phyloP scores from a whole-genome alignment of 2,329 filamentous ascomycete genomes.

The Cercospora sp. region DNA sequence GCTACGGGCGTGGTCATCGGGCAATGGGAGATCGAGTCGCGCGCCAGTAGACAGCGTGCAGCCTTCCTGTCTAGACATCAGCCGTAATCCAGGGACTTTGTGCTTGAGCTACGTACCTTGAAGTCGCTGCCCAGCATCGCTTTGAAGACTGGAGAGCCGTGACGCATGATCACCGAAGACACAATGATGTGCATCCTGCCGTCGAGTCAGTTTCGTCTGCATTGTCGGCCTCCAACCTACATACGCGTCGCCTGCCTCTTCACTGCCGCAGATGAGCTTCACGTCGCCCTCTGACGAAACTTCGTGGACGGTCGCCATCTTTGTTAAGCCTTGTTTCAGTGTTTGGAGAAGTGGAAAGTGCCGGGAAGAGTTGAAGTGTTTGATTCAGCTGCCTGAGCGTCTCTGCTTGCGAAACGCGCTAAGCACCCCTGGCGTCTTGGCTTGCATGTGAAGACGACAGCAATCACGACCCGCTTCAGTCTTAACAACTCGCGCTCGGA shows the following conservation, averaged over 20 bases:
- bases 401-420: neutral
- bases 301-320: neutral
- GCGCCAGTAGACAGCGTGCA: neutral
- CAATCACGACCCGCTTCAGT: neutral
- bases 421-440: neutral
- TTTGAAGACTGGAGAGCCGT: constrained; percentile 22
- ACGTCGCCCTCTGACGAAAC: constrained; percentile 44
- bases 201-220: neutral
- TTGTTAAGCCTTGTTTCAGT: neutral
- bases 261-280: constrained; percentile 1
- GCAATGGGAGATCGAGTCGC: neutral
- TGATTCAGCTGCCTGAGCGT: neutral
- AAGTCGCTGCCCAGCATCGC: constrained; percentile 17
- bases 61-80: neutral
- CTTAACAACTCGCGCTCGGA: neutral
- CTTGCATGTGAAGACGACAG: neutral
- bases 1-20: neutral
- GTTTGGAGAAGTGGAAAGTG: neutral
- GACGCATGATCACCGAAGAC: constrained; percentile 10
- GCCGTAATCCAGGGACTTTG: too few relatives aligned
- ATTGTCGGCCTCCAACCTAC: neutral
- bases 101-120: neutral
- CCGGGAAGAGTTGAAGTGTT: neutral
- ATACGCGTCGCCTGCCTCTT: neutral
- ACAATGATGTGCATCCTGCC: constrained; percentile 2